A percentile compares a stretch with the other conserved stretches of the same genome.
These are phyloP conservation scores for Albifimbria verrucaria DNA, from an alignment of 2,329 filamentous ascomycete genomes.

Conservation along the genomic window DNA sequence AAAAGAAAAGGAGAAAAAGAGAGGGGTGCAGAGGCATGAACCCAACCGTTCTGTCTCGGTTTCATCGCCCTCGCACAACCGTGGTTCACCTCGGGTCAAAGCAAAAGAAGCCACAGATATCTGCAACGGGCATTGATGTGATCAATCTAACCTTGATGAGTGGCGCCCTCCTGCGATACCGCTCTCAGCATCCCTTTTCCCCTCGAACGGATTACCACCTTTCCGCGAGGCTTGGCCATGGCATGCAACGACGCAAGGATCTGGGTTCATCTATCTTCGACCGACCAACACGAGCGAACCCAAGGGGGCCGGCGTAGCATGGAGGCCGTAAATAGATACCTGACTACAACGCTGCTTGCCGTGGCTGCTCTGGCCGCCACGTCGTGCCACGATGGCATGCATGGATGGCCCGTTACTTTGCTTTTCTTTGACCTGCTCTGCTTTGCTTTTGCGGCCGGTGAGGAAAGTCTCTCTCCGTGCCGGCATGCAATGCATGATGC, in stretches of 20 bases:
- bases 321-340: not conserved
- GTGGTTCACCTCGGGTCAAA: too few species aligned
- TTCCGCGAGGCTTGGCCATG: not conserved
- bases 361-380: not conserved
- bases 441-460: not conserved
- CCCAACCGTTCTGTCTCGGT: too few species aligned
- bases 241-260: not conserved
- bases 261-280: not conserved
- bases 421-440: too few species aligned
- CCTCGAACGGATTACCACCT: not conserved
- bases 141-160: too few species aligned
- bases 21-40: too few species aligned
- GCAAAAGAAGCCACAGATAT: too few species aligned
- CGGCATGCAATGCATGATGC: not conserved
- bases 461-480: not conserved
- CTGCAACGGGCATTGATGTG: not conserved
- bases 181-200: too few species aligned
- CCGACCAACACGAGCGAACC: not conserved
- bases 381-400: not conserved
- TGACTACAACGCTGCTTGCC: not conserved
- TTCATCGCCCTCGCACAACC: too few species aligned
- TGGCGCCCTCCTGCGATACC: too few species aligned
- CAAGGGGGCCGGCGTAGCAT: too few species aligned
- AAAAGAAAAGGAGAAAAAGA: too few species aligned
- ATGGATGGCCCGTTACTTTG: too few species aligned